Base-by-base conservation (phyloP, 2,329 filamentous ascomycete species). In the Fusarium udum region DNA sequence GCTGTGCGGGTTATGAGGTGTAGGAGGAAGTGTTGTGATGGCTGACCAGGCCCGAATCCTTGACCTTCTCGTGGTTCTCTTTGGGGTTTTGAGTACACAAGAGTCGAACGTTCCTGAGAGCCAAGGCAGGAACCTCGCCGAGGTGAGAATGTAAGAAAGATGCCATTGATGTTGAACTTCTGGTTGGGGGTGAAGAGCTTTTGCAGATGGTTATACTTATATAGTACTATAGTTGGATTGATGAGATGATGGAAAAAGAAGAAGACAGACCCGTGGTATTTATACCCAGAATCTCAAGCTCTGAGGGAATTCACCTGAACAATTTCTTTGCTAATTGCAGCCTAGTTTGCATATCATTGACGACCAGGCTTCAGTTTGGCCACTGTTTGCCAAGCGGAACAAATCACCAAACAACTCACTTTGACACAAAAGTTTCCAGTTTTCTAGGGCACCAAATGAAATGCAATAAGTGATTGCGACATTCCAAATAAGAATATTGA, bases 41-140 rank as follows among this genome's bases (percentile, higher is more conserved):
- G 14, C 14, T 22, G 26, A 9, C 26, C 3, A 22, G 14, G 20
- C 20, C 4, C 6, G 6, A 31, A 20, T 46, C 18, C 8, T 28
- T 46, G 18, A 26, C 24, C 7, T 13, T 45, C 42, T 20, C 24
- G 11, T 45, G 16, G 42, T 45, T 20, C 24, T 20, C 12, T 4
- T 20, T 26, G 24, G 43, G 20, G 43, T 46, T 46, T 0, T 7
- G 43, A 7, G 1, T 46, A 3, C 18, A 46, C 43, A 24, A 45
- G 2, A 45, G 6, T 2, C 24, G 24, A 45, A 20, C 24, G 4
- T 12, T 26, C 18, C 43, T 45, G 7, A 26, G 16, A 6, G 5
- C 3, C 24, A 45, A 26, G 24, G 18, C 4, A 26, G 16, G 24
- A 20, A 14, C 2, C 1, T 20, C 8, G 4, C 5, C 4, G 8